A percentile compares a stretch with the other conserved stretches of the same genome.
Conservation (phyloP, 495 filamentous ascomycete genomes). For the Aspergillus indologenus region DNA sequence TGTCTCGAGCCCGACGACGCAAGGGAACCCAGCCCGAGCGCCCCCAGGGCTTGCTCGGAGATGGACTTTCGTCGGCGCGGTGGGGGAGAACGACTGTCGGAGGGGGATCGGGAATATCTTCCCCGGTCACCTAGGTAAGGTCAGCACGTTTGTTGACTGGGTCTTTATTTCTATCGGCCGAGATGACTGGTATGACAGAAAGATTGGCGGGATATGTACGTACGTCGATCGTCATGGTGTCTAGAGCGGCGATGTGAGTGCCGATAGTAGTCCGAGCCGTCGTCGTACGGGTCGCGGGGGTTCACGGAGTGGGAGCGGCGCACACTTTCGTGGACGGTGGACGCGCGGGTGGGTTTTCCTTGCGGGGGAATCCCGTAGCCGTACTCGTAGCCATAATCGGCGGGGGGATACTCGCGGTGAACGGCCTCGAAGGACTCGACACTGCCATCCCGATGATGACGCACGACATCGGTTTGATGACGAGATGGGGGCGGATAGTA, state of each 20-base stretch:
- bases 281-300: slow-evolving; percentile 43
- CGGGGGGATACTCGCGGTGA: slow-evolving; percentile 62
- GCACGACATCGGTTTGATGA: slow-evolving; percentile 46
- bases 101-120: slow-evolving; percentile 38
- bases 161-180: background rate
- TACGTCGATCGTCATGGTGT: slow-evolving; percentile 52
- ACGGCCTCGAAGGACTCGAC: slow-evolving; percentile 67
- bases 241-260: slow-evolving; percentile 50
- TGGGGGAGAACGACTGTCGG: slow-evolving; percentile 39
- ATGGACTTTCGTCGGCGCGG: slow-evolving; percentile 64
- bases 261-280: slow-evolving; percentile 54
- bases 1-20: slow-evolving; percentile 20
- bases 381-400: slow-evolving; percentile 46
- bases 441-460: slow-evolving; percentile 49
- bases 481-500: slow-evolving; percentile 29
- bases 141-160: slow-evolving; percentile 6
- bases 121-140: slow-evolving; percentile 35
- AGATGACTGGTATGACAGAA: background rate
- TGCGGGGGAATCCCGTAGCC: slow-evolving; percentile 44
- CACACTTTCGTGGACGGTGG: slow-evolving; percentile 30
- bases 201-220: slow-evolving; percentile 2
- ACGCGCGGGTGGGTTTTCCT: slow-evolving; percentile 31
- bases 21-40: slow-evolving; percentile 62
- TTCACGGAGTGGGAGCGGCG: slow-evolving; percentile 45
- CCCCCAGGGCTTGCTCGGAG: slow-evolving; percentile 65